These are phyloP conservation scores for Trichodelitschia bisporula DNA, from an alignment of 495 filamentous ascomycete genomes.

Conservation along the genomic window DNA sequence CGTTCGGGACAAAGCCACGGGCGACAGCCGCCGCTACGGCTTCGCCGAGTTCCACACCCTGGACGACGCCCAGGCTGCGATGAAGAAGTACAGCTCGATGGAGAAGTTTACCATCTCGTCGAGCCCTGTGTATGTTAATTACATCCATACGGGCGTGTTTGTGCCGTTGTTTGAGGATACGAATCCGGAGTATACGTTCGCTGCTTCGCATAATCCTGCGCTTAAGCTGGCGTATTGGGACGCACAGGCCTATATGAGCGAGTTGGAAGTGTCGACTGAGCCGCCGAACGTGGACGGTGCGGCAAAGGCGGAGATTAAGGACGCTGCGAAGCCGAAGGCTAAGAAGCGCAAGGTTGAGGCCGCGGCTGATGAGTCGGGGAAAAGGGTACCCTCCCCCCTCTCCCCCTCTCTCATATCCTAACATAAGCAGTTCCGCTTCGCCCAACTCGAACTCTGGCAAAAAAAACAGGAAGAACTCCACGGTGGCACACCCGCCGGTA, in stretches of 20 bases:
- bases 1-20: constrained; percentile 45
- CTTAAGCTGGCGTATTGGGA: constrained; percentile 69
- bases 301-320: constrained; percentile 9
- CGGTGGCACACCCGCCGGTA: too few relatives aligned
- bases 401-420: too few relatives aligned
- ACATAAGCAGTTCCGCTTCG: too few relatives aligned
- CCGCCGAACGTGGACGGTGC: constrained; percentile 14
- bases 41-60: constrained; percentile 69
- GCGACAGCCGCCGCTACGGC: constrained; percentile 68
- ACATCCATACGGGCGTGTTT: constrained; percentile 75
- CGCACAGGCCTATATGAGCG: constrained; percentile 46
- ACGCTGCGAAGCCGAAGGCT: constrained; percentile 14
- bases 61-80: constrained; percentile 51
- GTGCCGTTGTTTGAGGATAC: constrained; percentile 37
- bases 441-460: constrained; percentile 72
- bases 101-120: constrained; percentile 74
- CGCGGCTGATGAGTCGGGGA: too few relatives aligned
- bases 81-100: constrained; percentile 46
- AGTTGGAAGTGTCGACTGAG: constrained; percentile 40
- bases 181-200: constrained; percentile 34
- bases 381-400: too few relatives aligned
- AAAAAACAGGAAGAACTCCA: constrained; percentile 71
- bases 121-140: constrained; percentile 45
- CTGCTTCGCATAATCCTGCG: constrained; percentile 41
- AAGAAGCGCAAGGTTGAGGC: constrained; percentile 16